These are phyloP conservation scores for Mucor plumbeus DNA, from an alignment of 371 early-diverging fungal genomes.

Conservation along the genomic window DNA sequence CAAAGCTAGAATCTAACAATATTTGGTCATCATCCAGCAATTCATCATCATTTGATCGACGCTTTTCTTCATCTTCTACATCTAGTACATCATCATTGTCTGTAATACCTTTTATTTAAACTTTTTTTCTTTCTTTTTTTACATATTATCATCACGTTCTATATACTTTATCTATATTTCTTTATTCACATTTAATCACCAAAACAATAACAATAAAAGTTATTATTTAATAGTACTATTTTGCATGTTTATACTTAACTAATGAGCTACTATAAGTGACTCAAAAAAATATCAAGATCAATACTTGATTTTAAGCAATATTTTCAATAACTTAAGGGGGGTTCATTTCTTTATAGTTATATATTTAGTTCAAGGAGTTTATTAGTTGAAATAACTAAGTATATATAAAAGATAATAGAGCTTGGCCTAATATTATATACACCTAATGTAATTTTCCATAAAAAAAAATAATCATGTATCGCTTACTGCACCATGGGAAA, in stretches of 20 bases:
- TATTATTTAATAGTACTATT: not conserved
- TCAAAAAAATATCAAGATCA: not conserved
- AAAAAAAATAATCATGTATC: not conserved
- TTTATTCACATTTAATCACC: not conserved
- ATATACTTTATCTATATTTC: not conserved
- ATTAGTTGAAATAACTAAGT: no score
- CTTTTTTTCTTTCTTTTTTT: no score
- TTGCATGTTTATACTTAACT: not conserved
- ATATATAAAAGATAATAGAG: not conserved
- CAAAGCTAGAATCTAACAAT: not conserved
- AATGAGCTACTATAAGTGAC: no score
- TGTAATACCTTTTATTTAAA: slow-evolving; percentile 5
- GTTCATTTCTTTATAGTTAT: no score
- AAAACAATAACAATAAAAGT: slow-evolving; percentile 3
- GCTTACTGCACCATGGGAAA: no score
- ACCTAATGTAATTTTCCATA: no score
- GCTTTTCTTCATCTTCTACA: slow-evolving; percentile 17
- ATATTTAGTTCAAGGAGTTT: no score
- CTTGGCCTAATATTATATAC: not conserved
- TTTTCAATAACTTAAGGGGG: not conserved
- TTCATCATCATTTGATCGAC: slow-evolving; percentile 11
- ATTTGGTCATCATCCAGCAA: slow-evolving; percentile 17
- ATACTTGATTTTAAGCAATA: not conserved
- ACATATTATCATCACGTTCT: not conserved
- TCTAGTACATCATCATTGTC: slow-evolving; percentile 19